phyloP scores from a whole-genome alignment of 2,329 filamentous ascomycete species.

The Phaeosphaeriaceae sp. region DNA sequence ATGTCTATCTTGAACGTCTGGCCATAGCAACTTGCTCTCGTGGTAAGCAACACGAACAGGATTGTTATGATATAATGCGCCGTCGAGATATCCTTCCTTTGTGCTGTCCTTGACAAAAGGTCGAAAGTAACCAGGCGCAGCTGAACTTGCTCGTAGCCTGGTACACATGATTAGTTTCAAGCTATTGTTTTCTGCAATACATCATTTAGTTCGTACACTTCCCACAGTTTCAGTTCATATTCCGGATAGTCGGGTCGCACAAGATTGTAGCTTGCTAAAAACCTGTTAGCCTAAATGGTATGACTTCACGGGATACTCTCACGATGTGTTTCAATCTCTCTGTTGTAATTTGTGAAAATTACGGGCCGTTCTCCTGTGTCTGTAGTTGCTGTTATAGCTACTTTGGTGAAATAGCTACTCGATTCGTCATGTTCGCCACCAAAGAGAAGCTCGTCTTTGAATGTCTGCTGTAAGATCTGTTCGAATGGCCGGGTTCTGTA shows the following conservation, averaged over 20 bases:
- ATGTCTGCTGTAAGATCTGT: slow-evolving; percentile 41
- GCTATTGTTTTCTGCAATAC: too few species aligned
- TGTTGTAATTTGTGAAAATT: slow-evolving; percentile 55
- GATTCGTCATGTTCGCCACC: slow-evolving; percentile 28
- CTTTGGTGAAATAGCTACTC: slow-evolving; percentile 16
- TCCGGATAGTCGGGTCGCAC: background rate
- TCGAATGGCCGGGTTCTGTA: slow-evolving; percentile 49
- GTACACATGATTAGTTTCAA: too few species aligned
- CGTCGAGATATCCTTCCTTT: slow-evolving; percentile 51
- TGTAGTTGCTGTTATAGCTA: slow-evolving; percentile 49
- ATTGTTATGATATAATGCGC: slow-evolving; percentile 53
- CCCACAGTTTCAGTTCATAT: slow-evolving; percentile 2
- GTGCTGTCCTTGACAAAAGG: slow-evolving; percentile 50
- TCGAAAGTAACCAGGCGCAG: slow-evolving; percentile 53
- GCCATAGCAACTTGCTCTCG: slow-evolving; percentile 43
- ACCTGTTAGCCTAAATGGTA: too few species aligned
- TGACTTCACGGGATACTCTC: too few species aligned
- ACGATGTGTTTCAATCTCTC: slow-evolving; percentile 30
- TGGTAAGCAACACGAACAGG: slow-evolving; percentile 52
- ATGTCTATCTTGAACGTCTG: slow-evolving; percentile 5
- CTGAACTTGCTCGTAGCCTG: slow-evolving; percentile 52
- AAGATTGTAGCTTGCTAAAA: slow-evolving; percentile 18
- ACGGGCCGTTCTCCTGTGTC: slow-evolving; percentile 48
- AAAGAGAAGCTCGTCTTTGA: slow-evolving; percentile 27
- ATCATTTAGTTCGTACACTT: too few species aligned